phyloP scores from a whole-genome alignment of 2,329 filamentous ascomycete species.

The Colletotrichum spinosum region DNA sequence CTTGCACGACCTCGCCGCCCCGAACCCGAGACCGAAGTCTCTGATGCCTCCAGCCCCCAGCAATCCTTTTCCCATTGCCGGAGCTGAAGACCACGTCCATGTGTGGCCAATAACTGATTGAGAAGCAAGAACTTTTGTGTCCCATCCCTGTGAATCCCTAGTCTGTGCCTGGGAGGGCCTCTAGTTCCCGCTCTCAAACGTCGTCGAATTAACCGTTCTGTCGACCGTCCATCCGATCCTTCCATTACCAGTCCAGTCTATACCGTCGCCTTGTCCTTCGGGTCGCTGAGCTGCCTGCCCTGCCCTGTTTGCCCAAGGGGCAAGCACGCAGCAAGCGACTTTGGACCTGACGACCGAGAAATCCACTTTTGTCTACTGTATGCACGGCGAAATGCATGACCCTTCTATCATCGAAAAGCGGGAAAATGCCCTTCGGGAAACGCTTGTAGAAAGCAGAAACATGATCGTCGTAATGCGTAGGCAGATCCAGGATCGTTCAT shows the following conservation, averaged over 20 bases:
- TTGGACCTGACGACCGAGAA: constrained; percentile 68
- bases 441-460: constrained; percentile 51
- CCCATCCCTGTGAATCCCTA: constrained; percentile 48
- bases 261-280: constrained; percentile 41
- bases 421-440: constrained; percentile 49
- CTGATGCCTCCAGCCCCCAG: constrained; percentile 42
- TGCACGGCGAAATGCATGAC: constrained; percentile 51
- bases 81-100: constrained; percentile 38
- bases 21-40: constrained; percentile 49
- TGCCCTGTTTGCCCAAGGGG: constrained; percentile 39
- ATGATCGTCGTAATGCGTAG: constrained; percentile 43
- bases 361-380: constrained; percentile 75
- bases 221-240: constrained; percentile 38
- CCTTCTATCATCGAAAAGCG: constrained; percentile 51
- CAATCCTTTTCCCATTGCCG: constrained; percentile 36
- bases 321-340: constrained; percentile 42
- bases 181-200: constrained; percentile 50
- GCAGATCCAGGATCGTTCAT: constrained; percentile 37
- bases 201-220: constrained; percentile 37
- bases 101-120: constrained; percentile 40
- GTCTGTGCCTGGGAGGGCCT: constrained; percentile 51
- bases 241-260: constrained; percentile 40
- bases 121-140: constrained; percentile 43
- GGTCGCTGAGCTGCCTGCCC: constrained; percentile 44
- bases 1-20: constrained; percentile 44